phyloP scores from a whole-genome alignment of 768 basidiomycete species.

The Amanita thiersii region DNA sequence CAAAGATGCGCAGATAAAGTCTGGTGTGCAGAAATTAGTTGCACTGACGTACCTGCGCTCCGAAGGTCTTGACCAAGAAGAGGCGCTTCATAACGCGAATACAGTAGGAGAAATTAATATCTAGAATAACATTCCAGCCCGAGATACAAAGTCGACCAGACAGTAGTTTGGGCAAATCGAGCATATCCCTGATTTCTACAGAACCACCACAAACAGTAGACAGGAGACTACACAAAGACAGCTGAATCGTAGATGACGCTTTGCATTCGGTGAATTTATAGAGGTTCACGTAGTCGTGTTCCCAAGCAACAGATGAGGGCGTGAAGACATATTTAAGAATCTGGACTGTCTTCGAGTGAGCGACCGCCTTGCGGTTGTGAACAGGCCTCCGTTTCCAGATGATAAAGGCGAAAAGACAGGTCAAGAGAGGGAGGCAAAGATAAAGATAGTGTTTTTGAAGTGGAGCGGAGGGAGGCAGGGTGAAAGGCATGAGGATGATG shows the following conservation, averaged over 20 bases:
- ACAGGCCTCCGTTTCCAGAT: too few relatives aligned
- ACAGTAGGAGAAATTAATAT: background rate
- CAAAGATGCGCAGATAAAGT: background rate
- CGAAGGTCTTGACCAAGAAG: background rate
- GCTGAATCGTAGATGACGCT: background rate
- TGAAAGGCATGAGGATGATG: too few relatives aligned
- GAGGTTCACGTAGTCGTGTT: conserved; percentile 4
- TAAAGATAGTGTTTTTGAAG: too few relatives aligned
- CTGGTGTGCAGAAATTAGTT: background rate
- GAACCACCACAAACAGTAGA: background rate
- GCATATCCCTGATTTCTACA: conserved; percentile 4
- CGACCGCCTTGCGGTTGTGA: too few relatives aligned
- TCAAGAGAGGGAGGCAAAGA: too few relatives aligned
- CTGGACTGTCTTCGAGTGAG: background rate
- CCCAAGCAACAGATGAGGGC: conserved; percentile 7
- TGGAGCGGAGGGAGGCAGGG: too few relatives aligned
- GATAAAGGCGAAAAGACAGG: too few relatives aligned
- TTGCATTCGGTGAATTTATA: conserved; percentile 1
- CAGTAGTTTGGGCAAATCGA: conserved; percentile 1
- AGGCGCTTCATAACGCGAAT: background rate
- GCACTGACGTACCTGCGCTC: background rate
- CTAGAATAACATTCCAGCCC: background rate
- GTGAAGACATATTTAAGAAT: background rate
- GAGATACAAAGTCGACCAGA: conserved; percentile 1
- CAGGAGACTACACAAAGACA: background rate